Base-by-base conservation (phyloP, 164 flowering plant genomes). In the Chimonanthus salicifolius region DNA sequence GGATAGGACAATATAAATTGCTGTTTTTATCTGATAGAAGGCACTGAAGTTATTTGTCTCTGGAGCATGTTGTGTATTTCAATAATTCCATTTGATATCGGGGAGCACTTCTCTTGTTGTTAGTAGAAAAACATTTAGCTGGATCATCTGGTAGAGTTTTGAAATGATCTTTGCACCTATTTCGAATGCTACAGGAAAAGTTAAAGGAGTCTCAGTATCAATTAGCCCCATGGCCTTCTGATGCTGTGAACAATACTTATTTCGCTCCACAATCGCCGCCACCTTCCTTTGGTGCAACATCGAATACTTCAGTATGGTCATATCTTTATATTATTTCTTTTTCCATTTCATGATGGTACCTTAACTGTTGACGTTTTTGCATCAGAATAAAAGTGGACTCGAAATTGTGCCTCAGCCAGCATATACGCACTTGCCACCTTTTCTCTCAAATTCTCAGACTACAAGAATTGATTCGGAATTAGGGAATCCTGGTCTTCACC, bases 191-290 rank as follows among this genome's bases (percentile, higher is more conserved):
- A n/a, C 82, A 95, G 99, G 79, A 87, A 76, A 95, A 91, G 79
- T 80, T 95, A 62, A 95, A 88, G 82, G 99, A 91, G 77, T 90
- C 92, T 46, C 93, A 95, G 62, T 93, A 90, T 80, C 97, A 91
- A 74, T 75, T 93, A 72, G 83, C 89, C 47, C 94, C 94, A 18
- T 90, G 94, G 94, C 96, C 75, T 54, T 79, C 94, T 76, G 97
- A 90, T 72, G 58, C 63, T 33, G 80, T 71, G 80, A 71, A 60
- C 60, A 54, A 54, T 49, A 78, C 91, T 64, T 83, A 72, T 74
- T 79, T 83, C 69, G 62, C 89, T 74, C 78, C 86, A 33, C 87
- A 77, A 58, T 87, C 92, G 46, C 91, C 88, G 47, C 58, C 86
- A 75, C 89, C 83, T 78, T 73, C 88, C 64, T 67, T 72, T 82